A percentile compares a stretch with the other conserved stretches of the same genome.
These are phyloP conservation scores for Trametes cingulata DNA, from an alignment of 768 basidiomycete species.

Conservation along the genomic window DNA sequence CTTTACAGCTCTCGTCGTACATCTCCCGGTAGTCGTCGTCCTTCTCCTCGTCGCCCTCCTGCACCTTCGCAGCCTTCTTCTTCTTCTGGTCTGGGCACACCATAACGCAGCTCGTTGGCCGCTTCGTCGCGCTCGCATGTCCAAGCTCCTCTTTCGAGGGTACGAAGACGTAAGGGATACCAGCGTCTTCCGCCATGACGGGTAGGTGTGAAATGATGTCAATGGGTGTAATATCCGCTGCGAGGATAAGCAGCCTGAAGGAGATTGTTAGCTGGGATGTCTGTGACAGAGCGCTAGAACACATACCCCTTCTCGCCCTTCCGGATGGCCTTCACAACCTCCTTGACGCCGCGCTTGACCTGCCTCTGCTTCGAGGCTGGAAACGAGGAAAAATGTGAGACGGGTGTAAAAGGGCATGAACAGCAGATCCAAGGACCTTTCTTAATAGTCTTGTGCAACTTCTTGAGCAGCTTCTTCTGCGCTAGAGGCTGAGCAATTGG, in stretches of 20 bases:
- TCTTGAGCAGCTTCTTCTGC: constrained; percentile 90
- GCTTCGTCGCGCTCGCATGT: constrained; percentile 93
- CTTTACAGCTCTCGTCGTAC: constrained; percentile 83
- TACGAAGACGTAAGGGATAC: constrained; percentile 88
- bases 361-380: constrained; percentile 92
- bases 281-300: background rate
- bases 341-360: constrained; percentile 97
- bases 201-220: constrained; percentile 99
- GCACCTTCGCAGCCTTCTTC: constrained; percentile 58
- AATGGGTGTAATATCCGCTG: constrained; percentile 96
- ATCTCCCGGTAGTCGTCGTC: constrained; percentile 86
- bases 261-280: background rate
- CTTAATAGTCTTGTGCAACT: constrained; percentile 92
- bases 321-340: constrained; percentile 95
- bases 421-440: constrained; percentile 54
- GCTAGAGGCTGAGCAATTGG: constrained; percentile 95
- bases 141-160: constrained; percentile 95
- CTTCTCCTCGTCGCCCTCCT: constrained; percentile 56
- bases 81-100: constrained; percentile 84
- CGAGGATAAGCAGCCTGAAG: constrained; percentile 80
- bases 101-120: constrained; percentile 98
- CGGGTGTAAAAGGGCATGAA: background rate
- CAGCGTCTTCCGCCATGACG: constrained; percentile 89
- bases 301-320: constrained; percentile 96
- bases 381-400: constrained; percentile 7